Percentiles rank a stretch among this genome's conserved stretches.
Evolutionary conservation across 2,329 filamentous ascomycete genomes (phyloP).

Genomic region (Arthrobotrys iridis): DNA sequence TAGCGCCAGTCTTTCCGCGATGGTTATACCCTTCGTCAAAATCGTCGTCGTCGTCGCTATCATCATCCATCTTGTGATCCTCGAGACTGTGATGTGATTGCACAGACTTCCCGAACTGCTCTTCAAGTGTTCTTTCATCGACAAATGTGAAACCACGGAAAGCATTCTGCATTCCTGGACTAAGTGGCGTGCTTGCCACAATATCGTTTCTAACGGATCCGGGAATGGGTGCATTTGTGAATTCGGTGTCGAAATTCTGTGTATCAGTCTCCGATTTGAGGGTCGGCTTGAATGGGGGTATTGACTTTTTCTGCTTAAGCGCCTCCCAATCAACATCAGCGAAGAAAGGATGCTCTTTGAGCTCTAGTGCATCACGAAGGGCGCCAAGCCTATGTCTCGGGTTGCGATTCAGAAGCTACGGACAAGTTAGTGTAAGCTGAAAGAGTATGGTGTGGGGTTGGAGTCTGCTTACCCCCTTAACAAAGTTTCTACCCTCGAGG

Average conservation of each 20-base stretch:
- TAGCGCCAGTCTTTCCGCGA: constrained; percentile 63
- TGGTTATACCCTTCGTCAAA: constrained; percentile 64
- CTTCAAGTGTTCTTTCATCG: constrained; percentile 94
- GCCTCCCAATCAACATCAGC: constrained; percentile 91
- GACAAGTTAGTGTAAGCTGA: not conserved
- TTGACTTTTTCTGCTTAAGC: constrained; percentile 87
- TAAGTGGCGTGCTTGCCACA: constrained; percentile 88
- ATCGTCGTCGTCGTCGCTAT: constrained; percentile 57
- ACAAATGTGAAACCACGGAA: constrained; percentile 99
- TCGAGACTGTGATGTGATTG: constrained; percentile 65
- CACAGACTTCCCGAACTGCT: constrained; percentile 77
- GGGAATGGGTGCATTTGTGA: constrained; percentile 90
- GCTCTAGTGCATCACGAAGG: constrained; percentile 87
- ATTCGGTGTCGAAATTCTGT: constrained; percentile 98
- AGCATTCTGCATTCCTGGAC: constrained; percentile 94
- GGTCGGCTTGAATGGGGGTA: constrained; percentile 97
- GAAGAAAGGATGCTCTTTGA: constrained; percentile 96
- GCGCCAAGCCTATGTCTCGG: constrained; percentile 94
- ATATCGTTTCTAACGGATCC: constrained; percentile 82
- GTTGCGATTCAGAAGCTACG: constrained; percentile 84
- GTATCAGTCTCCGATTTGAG: constrained; percentile 95
- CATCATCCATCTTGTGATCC: constrained; percentile 66
- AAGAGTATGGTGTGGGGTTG: not conserved
- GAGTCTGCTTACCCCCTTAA: constrained; percentile 74
- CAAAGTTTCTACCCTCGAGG: constrained; percentile 94